Evolutionary conservation across 2,329 filamentous ascomycete genomes (phyloP).

Genomic region (Ascochyta koolunga): DNA sequence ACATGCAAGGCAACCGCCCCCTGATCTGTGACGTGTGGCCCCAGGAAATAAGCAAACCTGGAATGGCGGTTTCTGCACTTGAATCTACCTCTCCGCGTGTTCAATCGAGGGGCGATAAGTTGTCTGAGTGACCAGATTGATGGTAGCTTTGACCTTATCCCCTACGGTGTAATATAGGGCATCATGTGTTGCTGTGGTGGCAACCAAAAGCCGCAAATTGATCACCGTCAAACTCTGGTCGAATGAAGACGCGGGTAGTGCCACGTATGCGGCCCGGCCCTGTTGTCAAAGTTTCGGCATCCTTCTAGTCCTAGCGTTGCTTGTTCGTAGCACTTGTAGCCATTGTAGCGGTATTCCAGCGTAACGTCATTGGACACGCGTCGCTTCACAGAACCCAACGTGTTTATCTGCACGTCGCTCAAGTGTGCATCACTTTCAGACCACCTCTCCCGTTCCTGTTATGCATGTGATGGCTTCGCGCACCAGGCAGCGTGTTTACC

Average conservation of each 20-base stretch:
- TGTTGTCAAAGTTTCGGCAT: background rate
- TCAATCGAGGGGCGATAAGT: background rate
- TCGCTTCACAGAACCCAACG: background rate
- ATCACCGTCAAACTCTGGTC: background rate
- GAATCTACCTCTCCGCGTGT: background rate
- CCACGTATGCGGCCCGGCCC: constrained; percentile 3
- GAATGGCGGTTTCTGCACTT: background rate
- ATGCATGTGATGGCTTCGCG: too few species aligned
- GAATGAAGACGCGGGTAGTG: background rate
- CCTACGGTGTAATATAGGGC: background rate
- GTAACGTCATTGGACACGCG: background rate
- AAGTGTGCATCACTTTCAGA: background rate
- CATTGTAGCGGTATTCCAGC: background rate
- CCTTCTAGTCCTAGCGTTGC: background rate
- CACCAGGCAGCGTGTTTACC: too few species aligned
- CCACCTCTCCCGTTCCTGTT: too few species aligned
- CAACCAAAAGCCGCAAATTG: background rate
- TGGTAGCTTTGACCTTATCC: background rate
- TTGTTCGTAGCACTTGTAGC: background rate
- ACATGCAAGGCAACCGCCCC: background rate
- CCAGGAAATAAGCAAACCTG: background rate
- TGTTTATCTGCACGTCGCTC: background rate
- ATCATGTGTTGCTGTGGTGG: background rate
- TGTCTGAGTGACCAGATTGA: background rate
- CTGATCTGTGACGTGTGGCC: background rate